phyloP scores from a whole-genome alignment of 768 basidiomycete genomes.

The Hysterangium stoloniferum region DNA sequence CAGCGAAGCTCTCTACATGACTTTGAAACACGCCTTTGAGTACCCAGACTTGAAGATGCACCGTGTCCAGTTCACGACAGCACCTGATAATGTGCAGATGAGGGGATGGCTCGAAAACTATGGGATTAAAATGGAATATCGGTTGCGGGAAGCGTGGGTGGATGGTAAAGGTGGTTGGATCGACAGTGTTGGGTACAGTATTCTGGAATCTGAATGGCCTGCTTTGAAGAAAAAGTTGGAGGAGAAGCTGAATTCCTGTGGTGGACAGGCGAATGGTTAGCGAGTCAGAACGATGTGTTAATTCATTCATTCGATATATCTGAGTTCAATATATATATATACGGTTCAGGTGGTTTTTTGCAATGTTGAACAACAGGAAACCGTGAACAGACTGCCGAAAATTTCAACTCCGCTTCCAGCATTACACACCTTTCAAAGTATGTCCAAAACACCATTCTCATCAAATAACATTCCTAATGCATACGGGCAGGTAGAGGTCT shows the following conservation, averaged over 20 bases:
- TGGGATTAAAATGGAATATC: constrained; percentile 32
- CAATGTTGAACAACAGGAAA: no score
- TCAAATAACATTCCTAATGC: no score
- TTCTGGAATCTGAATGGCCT: constrained; percentile 38
- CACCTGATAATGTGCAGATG: constrained; percentile 36
- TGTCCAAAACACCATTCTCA: no score
- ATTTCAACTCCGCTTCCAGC: no score
- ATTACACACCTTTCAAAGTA: no score
- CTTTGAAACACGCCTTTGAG: constrained; percentile 36
- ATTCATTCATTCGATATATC: no score
- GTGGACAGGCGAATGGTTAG: no score
- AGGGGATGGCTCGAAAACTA: constrained; percentile 37
- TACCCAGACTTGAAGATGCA: constrained; percentile 28
- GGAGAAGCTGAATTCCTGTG: constrained; percentile 9
- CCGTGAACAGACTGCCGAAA: no score
- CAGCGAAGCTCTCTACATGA: constrained; percentile 36
- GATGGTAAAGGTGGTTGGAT: constrained; percentile 26
- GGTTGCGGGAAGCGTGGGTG: constrained; percentile 35
- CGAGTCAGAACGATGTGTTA: no score
- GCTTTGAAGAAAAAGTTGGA: constrained; percentile 29
- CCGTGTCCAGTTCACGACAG: constrained; percentile 35
- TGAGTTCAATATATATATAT: no score
- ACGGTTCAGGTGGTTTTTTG: no score
- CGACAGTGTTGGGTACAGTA: constrained; percentile 35
- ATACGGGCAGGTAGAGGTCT: no score